Conservation (phyloP, 2,329 filamentous ascomycete species). For the Diaporthe sp. region DNA sequence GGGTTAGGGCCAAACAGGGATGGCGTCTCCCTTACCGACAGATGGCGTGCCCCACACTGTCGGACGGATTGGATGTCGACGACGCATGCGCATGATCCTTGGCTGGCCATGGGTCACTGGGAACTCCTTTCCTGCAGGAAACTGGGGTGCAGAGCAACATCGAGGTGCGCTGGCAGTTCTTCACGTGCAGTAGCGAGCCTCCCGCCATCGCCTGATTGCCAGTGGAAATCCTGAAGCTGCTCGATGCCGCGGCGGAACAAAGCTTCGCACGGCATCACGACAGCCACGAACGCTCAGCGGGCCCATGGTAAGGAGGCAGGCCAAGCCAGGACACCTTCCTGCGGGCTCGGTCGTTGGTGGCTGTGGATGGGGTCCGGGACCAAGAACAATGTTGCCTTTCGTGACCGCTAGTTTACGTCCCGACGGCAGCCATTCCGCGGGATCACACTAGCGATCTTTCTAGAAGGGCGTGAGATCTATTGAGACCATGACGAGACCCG, state of each 20-base stretch:
- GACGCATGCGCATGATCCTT: slow-evolving; percentile 18
- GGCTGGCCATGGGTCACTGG: neutral
- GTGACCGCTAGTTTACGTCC: slow-evolving; percentile 23
- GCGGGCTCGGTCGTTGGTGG: slow-evolving; percentile 11
- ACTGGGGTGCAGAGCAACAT: slow-evolving; percentile 4
- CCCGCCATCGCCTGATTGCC: slow-evolving; percentile 18
- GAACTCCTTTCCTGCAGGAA: slow-evolving; percentile 13
- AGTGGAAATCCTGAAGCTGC: slow-evolving; percentile 29
- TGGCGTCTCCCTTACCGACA: slow-evolving; percentile 19
- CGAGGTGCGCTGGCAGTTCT: slow-evolving; percentile 22
- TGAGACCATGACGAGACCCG: neutral
- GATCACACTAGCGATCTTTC: slow-evolving; percentile 20
- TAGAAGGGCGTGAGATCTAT: slow-evolving; percentile 16
- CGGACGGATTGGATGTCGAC: slow-evolving; percentile 18
- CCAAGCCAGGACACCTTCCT: slow-evolving; percentile 16
- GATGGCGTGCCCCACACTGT: slow-evolving; percentile 25
- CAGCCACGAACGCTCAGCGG: neutral
- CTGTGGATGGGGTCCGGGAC: neutral
- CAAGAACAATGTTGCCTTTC: slow-evolving; percentile 15
- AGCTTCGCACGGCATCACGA: slow-evolving; percentile 17
- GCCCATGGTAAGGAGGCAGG: slow-evolving; percentile 4
- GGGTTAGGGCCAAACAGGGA: slow-evolving; percentile 28
- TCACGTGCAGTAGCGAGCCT: slow-evolving; percentile 3
- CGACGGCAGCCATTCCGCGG: slow-evolving; percentile 11
- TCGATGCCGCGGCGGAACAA: slow-evolving; percentile 6